Evolutionary conservation across 1,139 yeast species (phyloP).

Genomic region (Citeromyces siamensis): DNA sequence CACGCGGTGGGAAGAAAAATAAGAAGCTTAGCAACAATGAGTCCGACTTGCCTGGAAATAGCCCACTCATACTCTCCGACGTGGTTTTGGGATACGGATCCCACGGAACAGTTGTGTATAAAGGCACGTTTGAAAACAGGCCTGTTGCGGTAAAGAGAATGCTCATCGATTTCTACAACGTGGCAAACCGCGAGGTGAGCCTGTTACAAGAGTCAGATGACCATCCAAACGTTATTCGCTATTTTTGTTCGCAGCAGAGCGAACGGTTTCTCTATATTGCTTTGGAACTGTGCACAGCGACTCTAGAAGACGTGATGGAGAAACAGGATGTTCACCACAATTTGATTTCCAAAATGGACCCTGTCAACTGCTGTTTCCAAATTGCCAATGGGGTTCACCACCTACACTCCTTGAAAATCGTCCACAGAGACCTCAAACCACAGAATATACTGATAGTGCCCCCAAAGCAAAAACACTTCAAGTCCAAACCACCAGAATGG

Average conservation of each 20-base stretch:
- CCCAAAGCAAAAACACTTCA: constrained; percentile 26
- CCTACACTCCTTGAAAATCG: constrained; percentile 82
- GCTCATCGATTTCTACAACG: constrained; percentile 85
- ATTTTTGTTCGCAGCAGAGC: constrained; percentile 82
- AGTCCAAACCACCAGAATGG: constrained; percentile 22
- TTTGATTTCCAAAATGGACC: constrained; percentile 21
- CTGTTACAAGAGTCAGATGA: constrained; percentile 89
- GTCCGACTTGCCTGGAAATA: constrained; percentile 11
- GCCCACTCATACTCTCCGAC: constrained; percentile 54
- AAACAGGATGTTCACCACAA: constrained; percentile 26
- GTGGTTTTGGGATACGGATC: constrained; percentile 87
- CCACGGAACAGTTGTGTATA: constrained; percentile 90
- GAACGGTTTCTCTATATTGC: constrained; percentile 90
- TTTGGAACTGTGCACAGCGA: constrained; percentile 79
- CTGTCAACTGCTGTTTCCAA: constrained; percentile 54
- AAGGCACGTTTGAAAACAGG: constrained; percentile 81
- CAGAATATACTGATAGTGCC: constrained; percentile 87
- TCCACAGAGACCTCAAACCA: constrained; percentile 92
- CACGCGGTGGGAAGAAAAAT: constrained; percentile 68
- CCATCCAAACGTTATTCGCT: constrained; percentile 89
- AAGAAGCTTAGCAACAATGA: constrained; percentile 20
- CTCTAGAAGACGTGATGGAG: constrained; percentile 77
- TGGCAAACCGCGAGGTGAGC: constrained; percentile 91
- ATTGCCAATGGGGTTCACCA: constrained; percentile 80
- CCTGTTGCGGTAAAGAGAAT: constrained; percentile 95